Base-by-base conservation (phyloP, 306 rosid genomes). In the Vachellia collinsii region DNA sequence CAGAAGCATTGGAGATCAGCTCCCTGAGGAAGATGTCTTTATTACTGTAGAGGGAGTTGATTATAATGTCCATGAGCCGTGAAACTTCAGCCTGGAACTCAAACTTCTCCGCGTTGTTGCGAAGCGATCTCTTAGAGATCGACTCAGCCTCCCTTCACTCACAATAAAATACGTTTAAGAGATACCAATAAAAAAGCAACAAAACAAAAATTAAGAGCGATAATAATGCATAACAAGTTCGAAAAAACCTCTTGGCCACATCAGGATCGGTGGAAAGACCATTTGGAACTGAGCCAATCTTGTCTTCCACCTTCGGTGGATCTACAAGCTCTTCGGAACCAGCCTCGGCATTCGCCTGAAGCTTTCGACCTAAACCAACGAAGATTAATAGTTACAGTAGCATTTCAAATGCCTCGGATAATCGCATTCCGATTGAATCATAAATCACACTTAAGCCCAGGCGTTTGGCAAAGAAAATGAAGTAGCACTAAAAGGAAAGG, bases 61-160 rank as follows among this genome's bases (percentile, higher is more conserved):
- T 96, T 75, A 96, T 86, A 81, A 96, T 96, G 86, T 96, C 99
- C 99, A 96, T 96, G 48, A 96, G 97, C 84, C 99, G 87, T 22
- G 99, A 93, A 61, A 96, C 99, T 91, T 96, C 99, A 0, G 99
- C 99, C 89, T 93, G 98, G 84, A 96, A 96, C 91, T 93, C 94
- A 83, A 90, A 96, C 85, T 92, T 90, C 92, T 96, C 92, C 75
- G 92, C 98, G 74, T 65, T 89, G 76, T 77, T 90, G 17, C 97
- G 98, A 37, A 91, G 88, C 58, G 97, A 92, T 89, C 85, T 89
- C 90, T 84, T 92, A 1, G 99, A 96, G 79, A 96, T 96, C 64
- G 99, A 96, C 82, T 96, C 98, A 80, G 97, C 74, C 76, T 96
- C 99, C 82, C 99, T 93, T n/a, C 73, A 84, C 70, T 68, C 65